These are phyloP conservation scores for Phytophthora cryptogea DNA, from an alignment of 352 stramenopile species.

Conservation along the genomic window DNA sequence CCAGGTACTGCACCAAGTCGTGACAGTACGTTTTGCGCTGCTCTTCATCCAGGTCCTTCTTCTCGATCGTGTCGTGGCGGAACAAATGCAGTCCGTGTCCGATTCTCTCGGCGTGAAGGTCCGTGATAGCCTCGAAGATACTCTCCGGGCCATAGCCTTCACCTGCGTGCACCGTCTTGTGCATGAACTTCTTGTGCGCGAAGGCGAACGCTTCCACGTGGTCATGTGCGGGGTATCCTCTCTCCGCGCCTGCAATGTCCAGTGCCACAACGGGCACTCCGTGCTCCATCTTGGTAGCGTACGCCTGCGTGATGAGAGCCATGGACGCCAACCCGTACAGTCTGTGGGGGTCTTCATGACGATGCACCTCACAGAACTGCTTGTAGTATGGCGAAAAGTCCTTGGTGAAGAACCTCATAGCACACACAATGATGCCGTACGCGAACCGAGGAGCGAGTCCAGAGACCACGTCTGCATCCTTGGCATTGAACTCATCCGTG, in stretches of 20 bases:
- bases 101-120: conserved; percentile 87
- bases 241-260: conserved; percentile 85
- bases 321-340: conserved; percentile 85
- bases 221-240: conserved; percentile 78
- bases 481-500: conserved; percentile 68
- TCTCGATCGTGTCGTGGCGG: conserved; percentile 74
- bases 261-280: conserved; percentile 83
- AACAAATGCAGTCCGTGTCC: conserved; percentile 88
- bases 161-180: conserved; percentile 89
- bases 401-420: conserved; percentile 89
- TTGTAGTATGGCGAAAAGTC: conserved; percentile 84
- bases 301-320: conserved; percentile 80
- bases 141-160: conserved; percentile 88
- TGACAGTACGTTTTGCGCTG: conserved; percentile 72
- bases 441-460: conserved; percentile 67
- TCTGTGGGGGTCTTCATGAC: conserved; percentile 66
- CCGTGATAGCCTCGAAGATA: conserved; percentile 87
- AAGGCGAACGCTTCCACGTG: conserved; percentile 85
- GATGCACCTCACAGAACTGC: conserved; percentile 84
- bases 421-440: conserved; percentile 90
- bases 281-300: conserved; percentile 67
- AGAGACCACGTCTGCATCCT: conserved; percentile 48
- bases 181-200: conserved; percentile 88
- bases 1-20: conserved; percentile 84
- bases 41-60: conserved; percentile 42